A percentile compares a stretch with the other conserved stretches of the same genome.
phyloP scores from a whole-genome alignment of 495 filamentous ascomycete species.

The Penicillium canescens region DNA sequence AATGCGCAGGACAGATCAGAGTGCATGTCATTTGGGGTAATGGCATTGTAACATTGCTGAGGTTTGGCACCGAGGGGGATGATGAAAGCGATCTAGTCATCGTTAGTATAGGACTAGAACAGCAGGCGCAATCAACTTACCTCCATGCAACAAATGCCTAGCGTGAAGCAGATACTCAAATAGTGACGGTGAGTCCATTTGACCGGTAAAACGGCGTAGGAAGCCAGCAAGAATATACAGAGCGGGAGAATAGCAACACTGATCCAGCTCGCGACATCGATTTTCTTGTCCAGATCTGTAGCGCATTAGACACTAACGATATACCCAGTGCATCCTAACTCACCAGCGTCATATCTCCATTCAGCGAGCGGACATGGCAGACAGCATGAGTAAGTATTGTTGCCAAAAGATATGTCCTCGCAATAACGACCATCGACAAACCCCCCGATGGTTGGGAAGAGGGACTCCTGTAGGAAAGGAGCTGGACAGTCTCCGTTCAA shows the following conservation, averaged over 20 bases:
- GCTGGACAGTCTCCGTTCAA: constrained; percentile 55
- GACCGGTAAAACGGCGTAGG: constrained; percentile 80
- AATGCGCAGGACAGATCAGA: constrained; percentile 79
- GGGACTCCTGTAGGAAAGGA: constrained; percentile 62
- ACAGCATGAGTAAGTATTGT: constrained; percentile 64
- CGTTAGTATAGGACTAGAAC: constrained; percentile 6
- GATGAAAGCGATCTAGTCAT: constrained; percentile 65
- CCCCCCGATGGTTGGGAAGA: constrained; percentile 61
- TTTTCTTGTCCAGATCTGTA: constrained; percentile 63
- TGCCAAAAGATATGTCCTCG: constrained; percentile 45
- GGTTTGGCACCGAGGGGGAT: constrained; percentile 82
- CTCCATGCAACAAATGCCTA: constrained; percentile 73
- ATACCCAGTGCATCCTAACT: constrained; percentile 18
- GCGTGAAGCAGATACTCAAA: constrained; percentile 79
- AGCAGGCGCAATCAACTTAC: constrained; percentile 46
- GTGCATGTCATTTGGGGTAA: constrained; percentile 94
- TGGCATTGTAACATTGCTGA: constrained; percentile 80
- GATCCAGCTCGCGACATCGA: constrained; percentile 71
- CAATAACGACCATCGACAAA: constrained; percentile 69
- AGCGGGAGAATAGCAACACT: constrained; percentile 72
- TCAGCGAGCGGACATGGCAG: constrained; percentile 85
- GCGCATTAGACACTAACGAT: constrained; percentile 13
- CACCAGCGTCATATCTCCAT: constrained; percentile 80
- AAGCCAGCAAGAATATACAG: constrained; percentile 75
- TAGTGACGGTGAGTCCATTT: constrained; percentile 93